A percentile compares a stretch with the other conserved stretches of the same genome.
Conservation (phyloP, 73 alveolate genomes). For the Breviolum minutum region DNA sequence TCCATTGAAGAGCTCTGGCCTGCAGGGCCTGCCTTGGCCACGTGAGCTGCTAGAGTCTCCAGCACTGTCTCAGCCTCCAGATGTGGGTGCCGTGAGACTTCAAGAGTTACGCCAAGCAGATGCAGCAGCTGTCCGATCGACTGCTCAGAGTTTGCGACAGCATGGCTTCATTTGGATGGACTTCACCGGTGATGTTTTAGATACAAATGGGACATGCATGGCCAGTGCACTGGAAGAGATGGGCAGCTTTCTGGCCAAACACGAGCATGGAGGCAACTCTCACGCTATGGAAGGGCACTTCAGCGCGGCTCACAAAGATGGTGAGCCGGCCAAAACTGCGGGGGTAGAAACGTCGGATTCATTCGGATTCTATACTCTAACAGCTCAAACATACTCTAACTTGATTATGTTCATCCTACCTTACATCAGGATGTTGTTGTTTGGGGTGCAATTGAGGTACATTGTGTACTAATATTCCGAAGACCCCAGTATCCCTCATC, state of each 20-base stretch:
- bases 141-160: background rate
- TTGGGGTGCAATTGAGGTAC: no score
- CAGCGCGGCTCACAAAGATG: conserved; percentile 64
- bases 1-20: no score
- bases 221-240: background rate
- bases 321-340: background rate
- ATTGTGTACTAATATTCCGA: no score
- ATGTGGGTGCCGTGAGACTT: background rate
- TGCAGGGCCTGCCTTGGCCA: no score
- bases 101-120: conserved; percentile 17
- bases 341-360: no score
- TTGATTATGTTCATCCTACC: no score
- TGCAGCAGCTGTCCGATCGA: conserved; percentile 9
- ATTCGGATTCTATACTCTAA: no score
- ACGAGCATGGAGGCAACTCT: conserved; percentile 24
- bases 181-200: background rate
- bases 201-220: background rate
- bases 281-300: conserved; percentile 81
- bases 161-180: conserved; percentile 67
- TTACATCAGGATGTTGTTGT: no score
- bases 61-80: background rate
- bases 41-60: no score
- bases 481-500: no score
- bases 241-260: conserved; percentile 28
- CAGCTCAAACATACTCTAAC: no score